Conservation (phyloP, 2,329 filamentous ascomycete genomes). For the Fusarium compactum region DNA sequence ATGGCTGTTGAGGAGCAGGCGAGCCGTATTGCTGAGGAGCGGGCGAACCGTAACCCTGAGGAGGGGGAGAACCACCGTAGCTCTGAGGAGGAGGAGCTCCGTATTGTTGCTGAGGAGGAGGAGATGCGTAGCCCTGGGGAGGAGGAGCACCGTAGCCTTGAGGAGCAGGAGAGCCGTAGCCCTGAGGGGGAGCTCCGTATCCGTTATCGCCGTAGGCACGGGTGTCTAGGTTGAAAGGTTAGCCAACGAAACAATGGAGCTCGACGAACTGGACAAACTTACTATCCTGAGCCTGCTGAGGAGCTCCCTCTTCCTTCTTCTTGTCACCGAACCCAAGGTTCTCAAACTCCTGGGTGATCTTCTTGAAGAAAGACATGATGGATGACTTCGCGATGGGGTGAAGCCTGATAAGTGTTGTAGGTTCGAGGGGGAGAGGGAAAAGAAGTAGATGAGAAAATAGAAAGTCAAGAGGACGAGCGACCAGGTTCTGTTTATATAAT, state of each 20-base stretch:
- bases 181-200: conserved; percentile 54
- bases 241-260: neutral
- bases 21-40: conserved; percentile 51
- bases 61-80: conserved; percentile 7
- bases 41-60: conserved; percentile 34
- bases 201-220: conserved; percentile 47
- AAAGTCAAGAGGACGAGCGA: conserved; percentile 17
- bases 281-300: conserved; percentile 35
- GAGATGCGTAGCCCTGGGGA: conserved; percentile 29
- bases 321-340: conserved; percentile 60
- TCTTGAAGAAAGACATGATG: conserved; percentile 60
- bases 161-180: conserved; percentile 54
- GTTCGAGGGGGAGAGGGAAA: conserved; percentile 3
- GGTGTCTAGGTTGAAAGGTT: conserved; percentile 26
- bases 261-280: neutral
- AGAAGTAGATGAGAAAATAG: conserved; percentile 14
- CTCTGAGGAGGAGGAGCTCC: conserved; percentile 2
- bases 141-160: conserved; percentile 40
- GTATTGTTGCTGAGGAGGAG: neutral
- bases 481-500: conserved; percentile 37
- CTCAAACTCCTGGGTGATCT: conserved; percentile 59
- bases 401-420: conserved; percentile 7
- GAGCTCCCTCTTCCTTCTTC: conserved; percentile 46
- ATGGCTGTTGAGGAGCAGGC: conserved; percentile 48
- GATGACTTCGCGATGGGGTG: conserved; percentile 19